Evolutionary conservation across 2,329 filamentous ascomycete species (phyloP), one percentile per base, ranked within the genome.

Genomic region (Monosporascus sp.): DNA sequence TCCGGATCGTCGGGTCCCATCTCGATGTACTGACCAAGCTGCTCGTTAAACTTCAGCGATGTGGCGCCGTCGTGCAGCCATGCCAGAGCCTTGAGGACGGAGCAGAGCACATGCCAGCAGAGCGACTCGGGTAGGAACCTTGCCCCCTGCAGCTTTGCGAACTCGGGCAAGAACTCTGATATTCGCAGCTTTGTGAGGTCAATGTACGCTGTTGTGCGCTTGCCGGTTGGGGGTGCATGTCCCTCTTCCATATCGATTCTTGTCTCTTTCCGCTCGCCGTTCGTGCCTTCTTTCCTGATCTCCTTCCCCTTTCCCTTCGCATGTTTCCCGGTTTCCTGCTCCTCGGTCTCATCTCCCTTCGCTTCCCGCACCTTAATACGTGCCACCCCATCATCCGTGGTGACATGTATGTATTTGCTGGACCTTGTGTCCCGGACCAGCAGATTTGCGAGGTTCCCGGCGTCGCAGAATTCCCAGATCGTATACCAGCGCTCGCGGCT

Each of bases 21-120:
- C 17, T 54, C 28, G 37, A 50, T 17, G 22, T 26, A 59, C 15
- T 11, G 5, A 5, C 50, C 50, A n/a, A 51, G 18, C 8, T 54
- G 31, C 38, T 51, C 48, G 38, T 64, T 50, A 20, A 55, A 54
- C 28, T 60, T 56, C 14, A 63, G 20, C 6, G 58, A 68, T 58
- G 5, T 64, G 63, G 50, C 65, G 17, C 80, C 80, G 45, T 79
- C 73, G 61, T 84, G 80, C 20, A 83, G 65, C 70, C 76, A 82
- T 31, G 74, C 64, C 40, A 82, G 69, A 2, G 78, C 78, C n/a
- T 70, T 69, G 15, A 77, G 64, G 47, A 82, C 63, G 7, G 74
- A 76, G 11, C 69, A 62, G 14, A 78, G 68, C 8, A 83, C 78
- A 59, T 83, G 79, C 80, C 80, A 84, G 57, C 78, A 79, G 14